These are phyloP conservation scores for Podila epicladia DNA, from an alignment of 192 early-diverging fungal genomes.

Conservation along the genomic window DNA sequence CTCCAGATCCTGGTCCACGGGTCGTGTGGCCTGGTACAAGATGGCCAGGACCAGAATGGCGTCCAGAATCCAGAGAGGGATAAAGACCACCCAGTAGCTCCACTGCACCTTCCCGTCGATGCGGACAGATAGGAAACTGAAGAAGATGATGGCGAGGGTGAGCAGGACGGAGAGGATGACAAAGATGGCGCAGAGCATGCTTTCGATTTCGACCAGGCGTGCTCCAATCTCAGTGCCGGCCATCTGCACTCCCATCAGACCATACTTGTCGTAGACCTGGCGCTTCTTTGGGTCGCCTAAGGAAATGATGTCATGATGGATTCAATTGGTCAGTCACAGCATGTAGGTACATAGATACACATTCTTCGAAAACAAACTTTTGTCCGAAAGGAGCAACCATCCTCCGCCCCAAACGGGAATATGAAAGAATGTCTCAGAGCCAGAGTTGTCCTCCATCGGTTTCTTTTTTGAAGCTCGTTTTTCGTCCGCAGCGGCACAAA, in stretches of 20 bases:
- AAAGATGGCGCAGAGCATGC: conserved; percentile 68
- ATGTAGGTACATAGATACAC: no score
- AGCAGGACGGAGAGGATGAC: conserved; percentile 60
- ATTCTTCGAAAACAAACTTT: no score
- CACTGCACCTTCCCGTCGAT: conserved; percentile 77
- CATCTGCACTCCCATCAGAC: conserved; percentile 82
- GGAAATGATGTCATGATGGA: neutral
- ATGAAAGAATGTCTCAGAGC: no score
- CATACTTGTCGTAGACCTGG: conserved; percentile 91
- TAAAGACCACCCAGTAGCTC: conserved; percentile 80
- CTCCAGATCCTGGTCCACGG: conserved; percentile 51
- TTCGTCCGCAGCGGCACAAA: no score
- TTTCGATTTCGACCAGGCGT: conserved; percentile 72
- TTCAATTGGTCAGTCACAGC: no score
- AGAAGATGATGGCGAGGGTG: conserved; percentile 81
- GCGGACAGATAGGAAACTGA: conserved; percentile 80
- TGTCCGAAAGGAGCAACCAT: no score
- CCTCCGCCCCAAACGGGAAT: no score
- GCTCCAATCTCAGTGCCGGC: conserved; percentile 73
- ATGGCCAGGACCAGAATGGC: conserved; percentile 51
- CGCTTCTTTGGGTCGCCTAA: conserved; percentile 80
- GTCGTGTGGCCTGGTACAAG: conserved; percentile 24
- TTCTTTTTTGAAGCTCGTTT: no score
- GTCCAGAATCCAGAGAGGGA: conserved; percentile 86
- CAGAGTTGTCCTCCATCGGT: no score